A percentile compares a stretch with the other conserved stretches of the same genome.
phyloP scores from a whole-genome alignment of 179 eudicot genomes.

The Kewa caespitosa region DNA sequence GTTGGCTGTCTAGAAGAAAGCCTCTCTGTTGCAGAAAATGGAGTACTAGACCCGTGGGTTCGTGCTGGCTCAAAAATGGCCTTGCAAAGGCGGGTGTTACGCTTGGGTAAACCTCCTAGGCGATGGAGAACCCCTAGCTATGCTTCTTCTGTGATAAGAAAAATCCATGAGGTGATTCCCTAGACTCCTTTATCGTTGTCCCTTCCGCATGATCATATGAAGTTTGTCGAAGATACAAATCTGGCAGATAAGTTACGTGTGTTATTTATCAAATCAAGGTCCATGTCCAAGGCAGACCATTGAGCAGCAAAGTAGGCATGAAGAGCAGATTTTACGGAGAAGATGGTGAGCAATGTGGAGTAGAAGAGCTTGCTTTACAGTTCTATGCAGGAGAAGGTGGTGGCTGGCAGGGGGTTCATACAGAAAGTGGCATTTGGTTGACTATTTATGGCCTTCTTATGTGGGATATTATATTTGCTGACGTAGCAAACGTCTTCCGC shows the following conservation, averaged over 20 bases:
- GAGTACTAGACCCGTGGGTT: constrained; percentile 75
- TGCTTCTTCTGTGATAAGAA: constrained; percentile 66
- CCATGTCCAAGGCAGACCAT: constrained; percentile 77
- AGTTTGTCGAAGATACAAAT: neutral
- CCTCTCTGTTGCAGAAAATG: constrained; percentile 77
- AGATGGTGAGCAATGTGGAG: constrained; percentile 94
- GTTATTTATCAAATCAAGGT: constrained; percentile 45
- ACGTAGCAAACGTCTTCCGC: constrained; percentile 79
- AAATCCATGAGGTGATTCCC: constrained; percentile 66
- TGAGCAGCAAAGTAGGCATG: constrained; percentile 58
- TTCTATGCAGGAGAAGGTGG: constrained; percentile 93
- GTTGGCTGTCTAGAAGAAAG: constrained; percentile 71
- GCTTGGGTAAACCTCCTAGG: constrained; percentile 92
- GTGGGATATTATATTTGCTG: constrained; percentile 91
- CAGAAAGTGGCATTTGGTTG: constrained; percentile 94
- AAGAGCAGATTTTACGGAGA: constrained; percentile 89
- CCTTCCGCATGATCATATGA: neutral
- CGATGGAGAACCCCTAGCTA: constrained; percentile 87
- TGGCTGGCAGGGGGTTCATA: constrained; percentile 90
- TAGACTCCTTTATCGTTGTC: neutral
- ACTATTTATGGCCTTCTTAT: constrained; percentile 87
- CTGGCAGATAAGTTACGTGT: constrained; percentile 2
- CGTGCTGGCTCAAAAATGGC: constrained; percentile 91
- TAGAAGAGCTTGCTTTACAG: constrained; percentile 86
- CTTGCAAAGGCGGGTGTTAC: constrained; percentile 78